Evolutionary conservation across 2,329 filamentous ascomycete genomes (phyloP).

Genomic region (Xenosphaeropsis pyriputrescens): DNA sequence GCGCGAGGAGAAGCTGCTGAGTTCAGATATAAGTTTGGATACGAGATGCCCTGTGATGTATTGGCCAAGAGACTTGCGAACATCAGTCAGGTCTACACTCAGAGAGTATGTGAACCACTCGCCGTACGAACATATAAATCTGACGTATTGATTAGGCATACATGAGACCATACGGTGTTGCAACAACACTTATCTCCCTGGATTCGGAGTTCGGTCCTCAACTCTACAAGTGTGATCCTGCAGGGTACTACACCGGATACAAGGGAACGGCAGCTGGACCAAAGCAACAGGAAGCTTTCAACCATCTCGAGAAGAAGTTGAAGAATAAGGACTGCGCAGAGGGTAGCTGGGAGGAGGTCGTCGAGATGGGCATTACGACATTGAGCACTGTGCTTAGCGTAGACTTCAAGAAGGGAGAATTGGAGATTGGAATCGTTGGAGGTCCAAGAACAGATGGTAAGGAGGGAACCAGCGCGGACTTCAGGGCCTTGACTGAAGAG

Average conservation of each 20-base stretch:
- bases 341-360: conserved; percentile 91
- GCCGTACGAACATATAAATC: background rate
- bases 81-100: conserved; percentile 98
- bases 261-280: conserved; percentile 95
- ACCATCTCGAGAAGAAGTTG: conserved; percentile 98
- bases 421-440: conserved; percentile 95
- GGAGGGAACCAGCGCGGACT: conserved; percentile 65
- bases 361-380: conserved; percentile 90
- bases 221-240: conserved; percentile 96
- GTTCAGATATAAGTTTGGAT: conserved; percentile 96
- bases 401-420: conserved; percentile 98
- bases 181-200: conserved; percentile 86
- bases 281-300: conserved; percentile 97
- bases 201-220: conserved; percentile 88
- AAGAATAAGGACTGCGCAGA: conserved; percentile 96
- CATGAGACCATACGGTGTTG: conserved; percentile 95
- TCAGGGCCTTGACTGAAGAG: conserved; percentile 85
- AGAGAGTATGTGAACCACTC: conserved; percentile 44
- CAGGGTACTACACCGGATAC: conserved; percentile 96
- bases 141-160: conserved; percentile 48
- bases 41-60: conserved; percentile 98
- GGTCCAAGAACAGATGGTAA: conserved; percentile 70
- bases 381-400: conserved; percentile 94
- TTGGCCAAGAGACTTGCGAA: conserved; percentile 94
- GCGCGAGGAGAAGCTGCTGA: conserved; percentile 93